Base-by-base conservation (phyloP, 164 flowering plant species). In the Nymphaea thermarum region DNA sequence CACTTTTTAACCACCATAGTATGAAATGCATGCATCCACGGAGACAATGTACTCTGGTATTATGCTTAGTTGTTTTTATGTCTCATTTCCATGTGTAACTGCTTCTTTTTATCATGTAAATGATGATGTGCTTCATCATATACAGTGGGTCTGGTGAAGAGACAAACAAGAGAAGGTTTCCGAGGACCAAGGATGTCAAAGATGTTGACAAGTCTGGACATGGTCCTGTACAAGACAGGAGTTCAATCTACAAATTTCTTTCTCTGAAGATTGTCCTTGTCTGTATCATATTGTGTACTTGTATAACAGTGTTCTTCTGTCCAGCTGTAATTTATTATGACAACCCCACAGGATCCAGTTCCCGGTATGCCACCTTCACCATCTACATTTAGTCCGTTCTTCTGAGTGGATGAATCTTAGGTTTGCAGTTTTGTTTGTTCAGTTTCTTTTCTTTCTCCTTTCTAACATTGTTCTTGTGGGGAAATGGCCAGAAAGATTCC, bases 261-360 rank as follows among this genome's bases (percentile, higher is more conserved):
- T 64, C 81, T 6, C 75, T 86, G 71, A 87, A 89, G 66, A 70
- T 86, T 64, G 79, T 87, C 60, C 72, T 87, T 55, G 71, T 79
- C 53, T 64, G 86, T 63, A 80, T 89, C 43, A 43, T 80, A 17
- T 75, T 80, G 65, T 90, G 85, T 60, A 76, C 91, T 16, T 73
- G 87, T 64, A 60, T 83, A 5, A 84, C 86, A 4, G 66, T 90
- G 45, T 77, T 85, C 63, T 78, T 73, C 70, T 82, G 86, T 70
- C 96, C 91, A 36, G 74, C 85, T 0, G 51, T 78, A 17, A 75
- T 85, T 42, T 75, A 70, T 65, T 75, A 79, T 36, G 91, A 84
- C 17, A 77, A 73, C 47, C 72, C 67, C 60, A 71, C 84, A 18
- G 7, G 42, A 43, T 66, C 78, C 64, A 66, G 69, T 45, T 73